Percentiles rank a stretch among this genome's conserved stretches.
Evolutionary conservation across 768 basidiomycete species (phyloP).

Genomic region (Mrakia hoshinonis): DNA sequence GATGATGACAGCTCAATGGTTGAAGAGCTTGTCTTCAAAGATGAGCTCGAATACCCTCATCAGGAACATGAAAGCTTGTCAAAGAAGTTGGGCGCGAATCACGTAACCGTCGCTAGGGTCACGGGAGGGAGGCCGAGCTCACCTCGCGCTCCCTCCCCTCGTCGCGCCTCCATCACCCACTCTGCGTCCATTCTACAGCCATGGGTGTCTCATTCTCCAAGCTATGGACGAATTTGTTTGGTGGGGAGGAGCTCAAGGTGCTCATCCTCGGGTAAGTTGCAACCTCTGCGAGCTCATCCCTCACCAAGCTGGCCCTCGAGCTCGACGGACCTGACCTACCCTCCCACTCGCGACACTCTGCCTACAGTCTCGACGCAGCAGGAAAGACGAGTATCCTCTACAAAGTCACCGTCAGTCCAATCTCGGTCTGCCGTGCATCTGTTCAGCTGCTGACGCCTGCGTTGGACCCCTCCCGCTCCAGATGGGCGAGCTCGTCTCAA

Average conservation of each 20-base stretch:
- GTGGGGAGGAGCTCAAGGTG: constrained; percentile 15
- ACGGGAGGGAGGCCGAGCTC: background rate
- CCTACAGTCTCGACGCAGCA: constrained; percentile 17
- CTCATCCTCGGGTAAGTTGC: constrained; percentile 22
- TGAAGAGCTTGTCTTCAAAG: too few relatives aligned
- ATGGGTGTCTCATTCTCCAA: background rate
- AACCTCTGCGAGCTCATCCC: background rate
- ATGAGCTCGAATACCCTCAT: too few relatives aligned
- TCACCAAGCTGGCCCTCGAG: background rate
- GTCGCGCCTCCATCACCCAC: background rate
- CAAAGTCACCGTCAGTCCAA: constrained; percentile 10
- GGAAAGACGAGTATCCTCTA: constrained; percentile 22
- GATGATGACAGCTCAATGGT: too few relatives aligned
- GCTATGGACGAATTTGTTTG: background rate
- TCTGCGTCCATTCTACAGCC: background rate
- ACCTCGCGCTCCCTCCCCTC: background rate
- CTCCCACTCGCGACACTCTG: background rate
- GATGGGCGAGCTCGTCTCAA: constrained; percentile 28
- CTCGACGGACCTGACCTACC: background rate
- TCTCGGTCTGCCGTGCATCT: background rate
- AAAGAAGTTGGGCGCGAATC: too few relatives aligned
- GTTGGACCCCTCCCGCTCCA: background rate
- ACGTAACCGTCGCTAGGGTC: too few relatives aligned
- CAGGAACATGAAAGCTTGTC: too few relatives aligned
- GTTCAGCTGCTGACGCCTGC: background rate